Evolutionary conservation across 2,329 filamentous ascomycete genomes (phyloP), one percentile per base, ranked within the genome.

Genomic region (Penicillium psychrosexuale): DNA sequence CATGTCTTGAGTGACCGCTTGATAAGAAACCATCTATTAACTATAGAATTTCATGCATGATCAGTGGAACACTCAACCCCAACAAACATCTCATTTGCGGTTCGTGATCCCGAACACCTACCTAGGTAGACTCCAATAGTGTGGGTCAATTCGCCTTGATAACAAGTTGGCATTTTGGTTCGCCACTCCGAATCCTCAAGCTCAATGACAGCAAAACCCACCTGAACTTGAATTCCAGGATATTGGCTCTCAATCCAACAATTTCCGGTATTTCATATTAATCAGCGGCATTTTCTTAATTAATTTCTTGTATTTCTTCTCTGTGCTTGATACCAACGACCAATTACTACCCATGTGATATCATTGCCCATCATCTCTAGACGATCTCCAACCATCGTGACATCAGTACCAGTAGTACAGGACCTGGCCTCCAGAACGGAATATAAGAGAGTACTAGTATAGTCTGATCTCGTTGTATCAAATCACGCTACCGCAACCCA

Each of bases 291-390:
- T 38, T 15, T 27, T 38, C 11, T 40, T 8, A 33, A 3, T 38
- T 33, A 5, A 24, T 24, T 24, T 24, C 1, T 9, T 17, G 11
- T 22, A 33, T 11, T 8, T 31, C 8, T 22, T 6, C 40, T 13
- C 7, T 22, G 19, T 27, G 13, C 5, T 11, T n/a, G 43, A 51
- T 27, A 19, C 19, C 24, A 31, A 8, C 19, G 31, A 9, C 47
- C 42, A 53, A 55, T 57, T 54, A 54, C 50, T 47, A 31, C 8
- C 8, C 11, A 13, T 44, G 49, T 63, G 61, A 63, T 57, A 62
- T 63, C 61, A 63, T 63, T 38, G 13, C 49, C 19, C 61, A 63
- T 63, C 61, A 63, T 62, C 45, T 3, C 42, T 9, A 39, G 17
- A 17, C 31, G 24, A 19, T 5, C 27, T 12, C 36, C 31, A 43